Base-by-base conservation (phyloP, 2,329 filamentous ascomycete species). In the Verticillium nonalfalfae region DNA sequence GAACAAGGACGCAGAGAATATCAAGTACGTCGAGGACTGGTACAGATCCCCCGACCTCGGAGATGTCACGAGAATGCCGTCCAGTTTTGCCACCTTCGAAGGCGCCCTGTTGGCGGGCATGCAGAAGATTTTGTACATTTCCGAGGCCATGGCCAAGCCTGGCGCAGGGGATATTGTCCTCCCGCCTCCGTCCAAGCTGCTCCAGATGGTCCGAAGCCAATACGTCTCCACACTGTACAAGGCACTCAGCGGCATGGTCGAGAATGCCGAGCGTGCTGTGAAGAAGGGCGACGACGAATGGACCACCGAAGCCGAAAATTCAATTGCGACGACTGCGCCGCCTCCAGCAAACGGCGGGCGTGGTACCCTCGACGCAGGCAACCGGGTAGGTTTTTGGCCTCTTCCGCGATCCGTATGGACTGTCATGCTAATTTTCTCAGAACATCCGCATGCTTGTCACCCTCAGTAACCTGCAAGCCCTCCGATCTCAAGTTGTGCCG, bases 161-260 rank as follows among this genome's bases (percentile, higher is more conserved):
- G 89, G 86, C 31, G 84, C 88, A 5, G 85, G 82, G 56, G 88
- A 91, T 69, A 93, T 99, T 65, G 87, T 98, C 61, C 84, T 90
- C 31, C 89, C 94, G 18, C 96, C 95, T 5, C 89, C 92, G 39
- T 82, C 89, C 7, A 99, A 98, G 74, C 79, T 97, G 54, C 79
- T 98, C 54, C 91, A 96, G 73, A 92, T 93, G 85, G 92, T 98
- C 15, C 86, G 93, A 66, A 90, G 88, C 66, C 92, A 96, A 71
- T 99, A 99, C 70, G 93, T 97, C 15, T 93, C 90, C 7, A 97
- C 93, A 62, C 78, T 99, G 54, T 98, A 98, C 76, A 96, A 96
- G 73, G 92, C 92, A 7, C 78, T 99, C 40, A 96, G 91, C 68
- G 95, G 94, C 26, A 94, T 99, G 87, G 93, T 99, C 1, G 95